These are phyloP conservation scores for Juglanconis juglandina DNA, from an alignment of 2,329 filamentous ascomycete species.

Conservation along the genomic window DNA sequence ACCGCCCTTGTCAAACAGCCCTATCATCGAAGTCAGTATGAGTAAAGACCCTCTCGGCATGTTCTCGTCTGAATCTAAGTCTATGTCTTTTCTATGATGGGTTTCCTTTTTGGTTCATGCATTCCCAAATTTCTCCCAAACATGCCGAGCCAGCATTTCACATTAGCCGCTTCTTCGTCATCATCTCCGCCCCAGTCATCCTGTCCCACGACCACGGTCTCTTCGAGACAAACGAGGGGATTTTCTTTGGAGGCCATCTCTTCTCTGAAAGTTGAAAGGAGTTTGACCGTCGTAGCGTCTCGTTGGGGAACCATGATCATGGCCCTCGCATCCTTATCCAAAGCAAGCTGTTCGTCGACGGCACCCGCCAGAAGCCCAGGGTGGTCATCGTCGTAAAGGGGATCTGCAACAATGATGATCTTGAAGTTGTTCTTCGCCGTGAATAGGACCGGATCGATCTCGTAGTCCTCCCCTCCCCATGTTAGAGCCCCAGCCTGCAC, in stretches of 20 bases:
- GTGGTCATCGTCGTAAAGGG: slow-evolving; percentile 82
- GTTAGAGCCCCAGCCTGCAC: slow-evolving; percentile 66
- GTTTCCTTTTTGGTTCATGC: background rate
- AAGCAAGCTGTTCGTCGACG: slow-evolving; percentile 64
- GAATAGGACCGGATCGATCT: slow-evolving; percentile 44
- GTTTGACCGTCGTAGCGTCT: slow-evolving; percentile 60
- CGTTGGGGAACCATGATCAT: slow-evolving; percentile 80
- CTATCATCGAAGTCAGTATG: too few relatives aligned
- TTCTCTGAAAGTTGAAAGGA: slow-evolving; percentile 60
- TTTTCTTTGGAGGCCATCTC: slow-evolving; percentile 53
- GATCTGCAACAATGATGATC: slow-evolving; percentile 80
- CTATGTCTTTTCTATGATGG: slow-evolving; percentile 12
- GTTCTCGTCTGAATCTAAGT: too few relatives aligned
- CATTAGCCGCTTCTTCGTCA: slow-evolving; percentile 34
- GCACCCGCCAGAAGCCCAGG: slow-evolving; percentile 69
- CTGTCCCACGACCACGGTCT: slow-evolving; percentile 61
- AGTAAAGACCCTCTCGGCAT: too few relatives aligned
- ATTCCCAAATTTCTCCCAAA: slow-evolving; percentile 34
- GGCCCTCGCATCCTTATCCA: slow-evolving; percentile 56
- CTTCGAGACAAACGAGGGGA: slow-evolving; percentile 50
- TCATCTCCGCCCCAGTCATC: slow-evolving; percentile 69
- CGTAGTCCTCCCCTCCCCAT: slow-evolving; percentile 60
- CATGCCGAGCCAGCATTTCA: slow-evolving; percentile 69
- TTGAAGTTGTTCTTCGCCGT: slow-evolving; percentile 48
- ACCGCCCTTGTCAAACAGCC: too few relatives aligned